A percentile compares a stretch with the other conserved stretches of the same genome.
phyloP scores from a whole-genome alignment of 495 filamentous ascomycete species.

The Talaromyces wortmannii region DNA sequence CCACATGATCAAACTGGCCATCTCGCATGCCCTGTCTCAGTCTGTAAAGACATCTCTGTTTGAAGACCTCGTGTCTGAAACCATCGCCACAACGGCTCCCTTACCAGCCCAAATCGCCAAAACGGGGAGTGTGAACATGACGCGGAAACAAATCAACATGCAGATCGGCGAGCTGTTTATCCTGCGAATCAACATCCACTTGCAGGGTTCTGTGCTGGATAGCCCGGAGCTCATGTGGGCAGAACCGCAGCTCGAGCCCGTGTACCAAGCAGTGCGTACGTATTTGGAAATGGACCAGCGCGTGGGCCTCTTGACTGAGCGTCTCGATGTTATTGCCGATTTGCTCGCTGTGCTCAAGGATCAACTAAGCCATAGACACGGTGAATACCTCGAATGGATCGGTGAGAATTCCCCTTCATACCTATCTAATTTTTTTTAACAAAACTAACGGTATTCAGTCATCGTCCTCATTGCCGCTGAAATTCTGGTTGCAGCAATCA shows the following conservation, averaged over 20 bases:
- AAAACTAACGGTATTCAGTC: slow-evolving; percentile 39
- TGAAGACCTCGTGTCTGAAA: slow-evolving; percentile 90
- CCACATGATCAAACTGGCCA: slow-evolving; percentile 97
- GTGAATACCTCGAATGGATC: slow-evolving; percentile 94
- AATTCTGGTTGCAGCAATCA: slow-evolving; percentile 89
- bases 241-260: slow-evolving; percentile 89
- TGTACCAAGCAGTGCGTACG: slow-evolving; percentile 88
- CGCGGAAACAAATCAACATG: slow-evolving; percentile 87
- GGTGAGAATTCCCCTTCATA: slow-evolving; percentile 46
- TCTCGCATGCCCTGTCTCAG: slow-evolving; percentile 90
- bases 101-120: slow-evolving; percentile 84
- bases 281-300: slow-evolving; percentile 98
- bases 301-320: slow-evolving; percentile 81
- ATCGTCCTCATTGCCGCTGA: slow-evolving; percentile 95
- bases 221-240: slow-evolving; percentile 98
- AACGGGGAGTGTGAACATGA: slow-evolving; percentile 84
- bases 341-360: slow-evolving; percentile 91
- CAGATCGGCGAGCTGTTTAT: slow-evolving; percentile 98
- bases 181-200: slow-evolving; percentile 91
- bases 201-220: slow-evolving; percentile 95
- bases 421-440: not conserved
- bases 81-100: slow-evolving; percentile 82
- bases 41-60: slow-evolving; percentile 96
- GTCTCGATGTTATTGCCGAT: slow-evolving; percentile 90
- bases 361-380: slow-evolving; percentile 92